Base-by-base conservation (phyloP, 176 grass and related monocot genomes). In the Eragrostis nindensis region DNA sequence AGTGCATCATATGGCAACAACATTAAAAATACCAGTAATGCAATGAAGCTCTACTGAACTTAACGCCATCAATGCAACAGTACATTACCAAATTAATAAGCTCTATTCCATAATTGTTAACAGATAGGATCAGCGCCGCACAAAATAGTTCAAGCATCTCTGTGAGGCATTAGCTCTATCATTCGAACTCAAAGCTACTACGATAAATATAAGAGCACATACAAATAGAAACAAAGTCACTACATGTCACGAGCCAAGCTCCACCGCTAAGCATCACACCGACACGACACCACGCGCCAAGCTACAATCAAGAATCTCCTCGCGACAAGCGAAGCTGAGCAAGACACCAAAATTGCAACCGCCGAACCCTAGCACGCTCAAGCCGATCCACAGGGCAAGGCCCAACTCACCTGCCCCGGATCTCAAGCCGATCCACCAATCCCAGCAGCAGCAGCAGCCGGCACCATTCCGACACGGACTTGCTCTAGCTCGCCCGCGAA, bases 401-500 rank as follows among this genome's bases (percentile, higher is more conserved):
- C 53, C 50, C 32, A 21, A 26, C 48, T 7, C 17, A 66, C 44
- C n/a, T n/a, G 4, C 39, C 50, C n/a, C 56, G 67, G 80, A 83
- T 87, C 86, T 83, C 80, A 83, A n/a, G n/a, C 56, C 56, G 80
- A 87, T 82, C 79, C 59, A n/a, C 25, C 73, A 87, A 83, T 72
- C 70, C 73, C 10, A 77, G 52, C 10, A 77, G 52, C 52, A 42
- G 21, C 8, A 27, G 46, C 54, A 83, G 30, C 43, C 54, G 32
- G 43, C 71, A 41, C 21, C 56, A 73, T 73, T 54, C n/a, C n/a
- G 16, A 62, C 9, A 80, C 26, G 12, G 38, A 47, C 18, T 50
- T 27, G 67, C 66, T 71, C 65, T 56, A n/a, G 50, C 47, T 73
- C 70, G 6, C 27, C 48, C 48, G 3, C 27, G 18, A 38, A 73